Evolutionary conservation across 176 grass and related monocot genomes (phyloP).

Genomic region (Avena sativa): DNA sequence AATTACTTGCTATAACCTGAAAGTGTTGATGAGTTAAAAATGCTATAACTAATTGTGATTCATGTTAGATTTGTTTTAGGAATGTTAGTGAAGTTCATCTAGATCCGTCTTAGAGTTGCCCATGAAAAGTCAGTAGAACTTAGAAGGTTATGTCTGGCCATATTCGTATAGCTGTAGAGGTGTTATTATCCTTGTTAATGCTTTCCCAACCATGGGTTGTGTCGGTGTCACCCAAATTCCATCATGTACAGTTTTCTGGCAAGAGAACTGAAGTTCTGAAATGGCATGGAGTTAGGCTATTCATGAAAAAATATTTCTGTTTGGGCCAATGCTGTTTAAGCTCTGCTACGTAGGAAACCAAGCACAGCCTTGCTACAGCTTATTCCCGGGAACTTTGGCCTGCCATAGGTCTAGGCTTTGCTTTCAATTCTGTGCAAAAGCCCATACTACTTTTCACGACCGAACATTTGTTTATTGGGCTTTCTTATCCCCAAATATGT

Average conservation of each 20-base stretch:
- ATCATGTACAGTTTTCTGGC: neutral
- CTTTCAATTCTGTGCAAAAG: neutral
- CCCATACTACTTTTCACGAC: neutral
- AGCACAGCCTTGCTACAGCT: neutral
- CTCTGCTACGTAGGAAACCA: neutral
- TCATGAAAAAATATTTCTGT: neutral
- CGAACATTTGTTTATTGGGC: neutral
- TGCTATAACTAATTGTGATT: neutral
- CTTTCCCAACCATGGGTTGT: neutral
- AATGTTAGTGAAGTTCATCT: neutral
- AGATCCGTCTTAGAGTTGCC: neutral
- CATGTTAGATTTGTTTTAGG: neutral
- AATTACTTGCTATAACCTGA: neutral
- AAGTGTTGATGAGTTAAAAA: neutral
- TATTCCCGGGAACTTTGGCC: constrained; percentile 17
- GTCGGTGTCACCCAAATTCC: neutral
- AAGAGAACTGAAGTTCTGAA: neutral
- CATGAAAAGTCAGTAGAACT: neutral
- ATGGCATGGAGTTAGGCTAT: neutral
- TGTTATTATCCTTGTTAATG: neutral
- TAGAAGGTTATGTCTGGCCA: neutral
- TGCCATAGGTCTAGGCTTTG: neutral
- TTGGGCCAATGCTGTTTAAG: neutral
- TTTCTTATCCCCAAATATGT: neutral
- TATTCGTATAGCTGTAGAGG: neutral